Evolutionary conservation across 257 asterid species (phyloP).

Genomic region (Solanum infundibuliforme): DNA sequence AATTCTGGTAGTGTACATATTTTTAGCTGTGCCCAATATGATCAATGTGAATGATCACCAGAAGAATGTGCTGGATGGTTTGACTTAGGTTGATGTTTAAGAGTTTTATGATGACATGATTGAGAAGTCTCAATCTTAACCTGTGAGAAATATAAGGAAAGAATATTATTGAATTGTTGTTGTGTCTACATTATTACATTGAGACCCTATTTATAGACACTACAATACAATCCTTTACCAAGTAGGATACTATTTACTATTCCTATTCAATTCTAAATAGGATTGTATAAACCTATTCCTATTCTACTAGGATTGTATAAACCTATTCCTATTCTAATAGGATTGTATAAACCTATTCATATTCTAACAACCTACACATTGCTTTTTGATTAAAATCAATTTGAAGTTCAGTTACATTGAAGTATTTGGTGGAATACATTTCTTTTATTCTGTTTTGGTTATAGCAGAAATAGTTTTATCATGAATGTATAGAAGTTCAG

Average conservation of each 20-base stretch:
- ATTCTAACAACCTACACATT: no score
- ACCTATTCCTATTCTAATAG: no score
- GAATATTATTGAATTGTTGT: no score
- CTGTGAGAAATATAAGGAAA: no score
- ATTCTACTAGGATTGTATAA: no score
- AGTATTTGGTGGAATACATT: neutral
- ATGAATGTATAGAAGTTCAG: neutral
- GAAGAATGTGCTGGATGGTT: neutral
- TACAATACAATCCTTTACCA: no score
- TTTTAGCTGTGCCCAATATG: neutral
- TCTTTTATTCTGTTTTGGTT: neutral
- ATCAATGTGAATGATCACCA: neutral
- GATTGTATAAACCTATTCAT: no score
- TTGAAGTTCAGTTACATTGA: neutral
- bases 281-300: no score
- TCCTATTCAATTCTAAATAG: no score
- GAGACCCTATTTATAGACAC: no score
- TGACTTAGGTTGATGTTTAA: neutral
- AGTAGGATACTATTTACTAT: no score
- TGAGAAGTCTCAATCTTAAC: neutral
- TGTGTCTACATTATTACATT: no score
- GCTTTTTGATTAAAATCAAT: neutral
- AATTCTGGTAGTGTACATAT: neutral
- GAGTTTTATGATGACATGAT: neutral
- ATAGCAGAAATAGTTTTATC: neutral